Percentiles rank a stretch among this genome's conserved stretches.
phyloP scores from a whole-genome alignment of 768 basidiomycete species.

The Russula abietina region DNA sequence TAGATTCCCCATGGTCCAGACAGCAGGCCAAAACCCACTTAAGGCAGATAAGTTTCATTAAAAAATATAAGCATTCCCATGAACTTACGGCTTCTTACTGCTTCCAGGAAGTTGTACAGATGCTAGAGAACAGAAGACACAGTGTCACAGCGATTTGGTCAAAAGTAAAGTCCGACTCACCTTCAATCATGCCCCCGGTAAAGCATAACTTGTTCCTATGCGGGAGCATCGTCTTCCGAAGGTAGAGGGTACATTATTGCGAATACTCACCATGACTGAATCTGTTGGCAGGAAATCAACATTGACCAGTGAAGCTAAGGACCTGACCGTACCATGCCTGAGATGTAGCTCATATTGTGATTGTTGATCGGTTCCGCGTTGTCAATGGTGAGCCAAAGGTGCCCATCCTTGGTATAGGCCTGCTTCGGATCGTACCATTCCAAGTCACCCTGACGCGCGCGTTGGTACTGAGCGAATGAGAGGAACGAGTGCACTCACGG shows the following conservation, averaged over 20 bases:
- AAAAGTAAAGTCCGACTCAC: background rate
- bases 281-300: conserved; percentile 1
- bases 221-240: conserved; percentile 24
- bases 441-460: conserved; percentile 32
- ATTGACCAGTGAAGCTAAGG: background rate
- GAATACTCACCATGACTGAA: conserved; percentile 31
- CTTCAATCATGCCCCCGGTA: conserved; percentile 67
- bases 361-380: conserved; percentile 34
- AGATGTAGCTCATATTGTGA: conserved; percentile 42
- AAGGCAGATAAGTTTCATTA: conserved; percentile 25
- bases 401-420: conserved; percentile 47
- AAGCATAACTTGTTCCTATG: conserved; percentile 69
- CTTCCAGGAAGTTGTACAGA: conserved; percentile 24
- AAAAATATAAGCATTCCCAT: background rate
- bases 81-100: conserved; percentile 9
- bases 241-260: background rate
- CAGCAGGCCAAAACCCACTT: conserved; percentile 46
- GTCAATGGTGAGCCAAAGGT: conserved; percentile 44
- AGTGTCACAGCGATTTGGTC: background rate
- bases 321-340: conserved; percentile 33
- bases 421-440: conserved; percentile 57
- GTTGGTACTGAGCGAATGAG: background rate
- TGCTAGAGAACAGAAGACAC: conserved; percentile 1
- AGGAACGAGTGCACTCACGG: conserved; percentile 39
- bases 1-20: conserved; percentile 65